Conservation (phyloP, 768 basidiomycete species). For the Phlegmacium glaucopus region DNA sequence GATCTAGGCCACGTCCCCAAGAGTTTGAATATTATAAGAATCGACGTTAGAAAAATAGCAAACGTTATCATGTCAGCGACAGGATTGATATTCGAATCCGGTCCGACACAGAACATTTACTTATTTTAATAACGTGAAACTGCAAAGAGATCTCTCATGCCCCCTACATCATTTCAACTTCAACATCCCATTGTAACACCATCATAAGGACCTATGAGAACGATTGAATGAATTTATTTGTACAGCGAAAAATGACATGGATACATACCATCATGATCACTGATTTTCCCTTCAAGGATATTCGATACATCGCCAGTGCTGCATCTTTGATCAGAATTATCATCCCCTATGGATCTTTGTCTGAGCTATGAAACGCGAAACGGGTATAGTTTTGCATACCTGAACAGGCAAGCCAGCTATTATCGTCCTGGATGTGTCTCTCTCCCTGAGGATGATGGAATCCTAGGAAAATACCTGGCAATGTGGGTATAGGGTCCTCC, state of each 20-base stretch:
- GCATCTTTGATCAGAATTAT: slow-evolving; percentile 53
- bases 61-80: too few relatives aligned
- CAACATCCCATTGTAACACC: slow-evolving; percentile 25
- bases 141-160: too few relatives aligned
- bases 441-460: slow-evolving; percentile 45
- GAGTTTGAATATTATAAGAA: too few relatives aligned
- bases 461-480: slow-evolving; percentile 39
- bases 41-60: too few relatives aligned
- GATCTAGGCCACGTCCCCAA: too few relatives aligned
- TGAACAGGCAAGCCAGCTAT: slow-evolving; percentile 52
- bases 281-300: slow-evolving; percentile 38
- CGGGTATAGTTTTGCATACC: slow-evolving; percentile 25
- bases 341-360: slow-evolving; percentile 46
- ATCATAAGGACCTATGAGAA: slow-evolving; percentile 25
- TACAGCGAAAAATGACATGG: not conserved
- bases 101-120: too few relatives aligned
- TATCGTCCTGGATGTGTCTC: slow-evolving; percentile 31
- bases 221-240: not conserved
- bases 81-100: too few relatives aligned
- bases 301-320: slow-evolving; percentile 49
- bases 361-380: slow-evolving; percentile 11
- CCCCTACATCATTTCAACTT: too few relatives aligned
- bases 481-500: slow-evolving; percentile 36
- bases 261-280: slow-evolving; percentile 50
- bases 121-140: too few relatives aligned